Conservation (phyloP, 768 basidiomycete genomes). For the Russula sp. region DNA sequence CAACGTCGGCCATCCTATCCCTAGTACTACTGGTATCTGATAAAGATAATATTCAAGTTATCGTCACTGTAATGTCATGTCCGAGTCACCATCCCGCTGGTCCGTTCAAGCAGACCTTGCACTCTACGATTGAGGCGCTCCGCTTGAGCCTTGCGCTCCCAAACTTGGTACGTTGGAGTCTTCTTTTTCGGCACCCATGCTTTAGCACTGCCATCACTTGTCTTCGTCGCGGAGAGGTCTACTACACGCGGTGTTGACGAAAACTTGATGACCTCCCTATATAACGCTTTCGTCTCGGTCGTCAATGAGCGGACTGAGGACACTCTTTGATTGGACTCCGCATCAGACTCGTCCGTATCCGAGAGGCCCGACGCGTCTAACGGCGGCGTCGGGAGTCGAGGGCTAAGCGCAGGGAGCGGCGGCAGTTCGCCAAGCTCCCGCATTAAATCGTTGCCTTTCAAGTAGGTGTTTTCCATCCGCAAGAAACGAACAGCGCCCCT, state of each 20-base stretch:
- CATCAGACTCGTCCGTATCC: slow-evolving; percentile 59
- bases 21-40: background rate
- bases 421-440: slow-evolving; percentile 74
- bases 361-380: slow-evolving; percentile 59
- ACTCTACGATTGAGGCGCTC: slow-evolving; percentile 66
- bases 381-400: slow-evolving; percentile 56
- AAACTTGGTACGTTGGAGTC: slow-evolving; percentile 75
- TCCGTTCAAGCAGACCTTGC: slow-evolving; percentile 62
- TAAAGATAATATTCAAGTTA: background rate
- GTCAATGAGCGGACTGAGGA: slow-evolving; percentile 60
- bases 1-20: slow-evolving; percentile 8
- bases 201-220: slow-evolving; percentile 45
- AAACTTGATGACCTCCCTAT: slow-evolving; percentile 83
- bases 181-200: slow-evolving; percentile 78
- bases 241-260: slow-evolving; percentile 81
- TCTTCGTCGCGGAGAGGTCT: slow-evolving; percentile 63
- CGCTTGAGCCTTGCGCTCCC: slow-evolving; percentile 69
- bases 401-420: slow-evolving; percentile 45
- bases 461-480: slow-evolving; percentile 88
- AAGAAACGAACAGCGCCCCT: slow-evolving; percentile 88
- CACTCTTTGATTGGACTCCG: slow-evolving; percentile 37
- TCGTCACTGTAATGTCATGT: background rate
- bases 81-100: slow-evolving; percentile 43
- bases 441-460: slow-evolving; percentile 89
- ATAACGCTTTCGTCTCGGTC: slow-evolving; percentile 80